Evolutionary conservation across 129 eudicot species (phyloP).

Genomic region (Artemisia tridentata): DNA sequence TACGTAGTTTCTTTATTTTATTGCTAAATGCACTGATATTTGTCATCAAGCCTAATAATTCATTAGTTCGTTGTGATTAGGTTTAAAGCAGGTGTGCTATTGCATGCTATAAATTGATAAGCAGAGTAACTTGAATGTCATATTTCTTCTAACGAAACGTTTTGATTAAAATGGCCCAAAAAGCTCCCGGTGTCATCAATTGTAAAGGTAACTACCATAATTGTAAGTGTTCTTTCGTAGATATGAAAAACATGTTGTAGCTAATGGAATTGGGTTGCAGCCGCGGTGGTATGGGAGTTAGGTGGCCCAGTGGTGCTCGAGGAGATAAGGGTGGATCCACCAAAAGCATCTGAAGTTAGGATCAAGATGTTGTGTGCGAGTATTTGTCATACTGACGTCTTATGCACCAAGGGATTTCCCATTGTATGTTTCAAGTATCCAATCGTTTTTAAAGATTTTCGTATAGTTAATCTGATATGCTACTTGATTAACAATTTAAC

Average conservation of each 20-base stretch:
- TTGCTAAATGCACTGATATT: not conserved
- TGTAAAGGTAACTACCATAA: not conserved
- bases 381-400: not conserved
- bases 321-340: not conserved
- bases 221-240: not conserved
- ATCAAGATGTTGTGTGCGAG: no score
- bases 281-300: no score
- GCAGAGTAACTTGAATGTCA: not conserved
- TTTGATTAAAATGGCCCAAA: not conserved
- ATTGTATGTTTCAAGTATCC: not conserved
- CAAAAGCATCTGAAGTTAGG: not conserved
- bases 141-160: not conserved
- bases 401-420: constrained; percentile 1
- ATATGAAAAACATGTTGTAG: no score
- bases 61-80: not conserved
- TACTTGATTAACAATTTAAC: no score
- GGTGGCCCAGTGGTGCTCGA: no score
- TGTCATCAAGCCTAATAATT: not conserved
- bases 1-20: not conserved
- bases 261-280: no score
- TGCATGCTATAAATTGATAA: not conserved
- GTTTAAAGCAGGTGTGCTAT: not conserved
- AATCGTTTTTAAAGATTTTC: no score
- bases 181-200: constrained; percentile 1
- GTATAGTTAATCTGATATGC: no score